Conservation (phyloP, 345 rosid genomes). For the Aethionema arabicum region DNA sequence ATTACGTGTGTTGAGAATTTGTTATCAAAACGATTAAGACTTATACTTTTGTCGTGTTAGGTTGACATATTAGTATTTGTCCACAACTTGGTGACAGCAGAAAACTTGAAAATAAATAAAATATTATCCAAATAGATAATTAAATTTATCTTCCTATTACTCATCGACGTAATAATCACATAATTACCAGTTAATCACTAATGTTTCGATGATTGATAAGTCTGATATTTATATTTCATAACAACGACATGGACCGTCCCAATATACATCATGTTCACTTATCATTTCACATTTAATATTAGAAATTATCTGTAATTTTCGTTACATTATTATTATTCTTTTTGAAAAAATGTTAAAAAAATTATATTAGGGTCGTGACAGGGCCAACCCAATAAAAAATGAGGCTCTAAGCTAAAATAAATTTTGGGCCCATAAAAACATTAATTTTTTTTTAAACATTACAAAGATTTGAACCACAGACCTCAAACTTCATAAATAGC, state of each 20-base stretch:
- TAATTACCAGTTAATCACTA: constrained; percentile 4
- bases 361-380: too few species aligned
- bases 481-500: too few species aligned
- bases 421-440: too few species aligned
- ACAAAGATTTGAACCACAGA: too few species aligned
- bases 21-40: constrained; percentile 34
- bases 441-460: too few species aligned
- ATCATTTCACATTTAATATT: background rate
- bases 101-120: constrained; percentile 28
- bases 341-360: too few species aligned
- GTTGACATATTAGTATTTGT: constrained; percentile 18
- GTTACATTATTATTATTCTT: too few species aligned
- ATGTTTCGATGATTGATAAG: background rate
- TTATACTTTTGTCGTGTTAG: constrained; percentile 29
- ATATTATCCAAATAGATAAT: constrained; percentile 5
- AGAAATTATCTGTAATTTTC: too few species aligned
- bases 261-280: constrained; percentile 7
- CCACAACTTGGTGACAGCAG: constrained; percentile 34
- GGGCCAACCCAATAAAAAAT: too few species aligned
- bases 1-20: constrained; percentile 29
- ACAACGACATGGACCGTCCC: constrained; percentile 20
- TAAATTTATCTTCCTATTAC: constrained; percentile 25
- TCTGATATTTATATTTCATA: background rate
- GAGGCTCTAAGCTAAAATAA: too few species aligned
- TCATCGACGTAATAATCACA: constrained; percentile 33